Evolutionary conservation across 805 yeast species (phyloP), one percentile per base, ranked within the genome.

Genomic region (Yarrowia alimentaria): DNA sequence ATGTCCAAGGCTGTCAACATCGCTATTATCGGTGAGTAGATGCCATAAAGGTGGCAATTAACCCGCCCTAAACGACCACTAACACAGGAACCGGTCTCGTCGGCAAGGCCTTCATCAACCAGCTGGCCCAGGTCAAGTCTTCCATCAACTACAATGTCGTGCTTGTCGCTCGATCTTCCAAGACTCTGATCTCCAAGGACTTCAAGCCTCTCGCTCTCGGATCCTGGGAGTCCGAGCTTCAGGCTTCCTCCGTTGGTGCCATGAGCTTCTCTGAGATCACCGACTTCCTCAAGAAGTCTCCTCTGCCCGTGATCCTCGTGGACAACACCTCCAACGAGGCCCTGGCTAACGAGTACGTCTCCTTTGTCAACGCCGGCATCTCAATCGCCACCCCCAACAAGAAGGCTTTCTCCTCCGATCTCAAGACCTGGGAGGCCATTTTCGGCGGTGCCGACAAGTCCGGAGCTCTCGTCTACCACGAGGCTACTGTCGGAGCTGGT

Each of bases 401-500:
- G 70, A 93, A 93, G 75, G 99, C 95, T 0, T 93, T 93, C 64
- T 89, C 97, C 8, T 76, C 89, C 33, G 83, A 79, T 52, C 68
- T 85, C 55, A 66, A 71, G 18, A 69, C 81, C 10, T 93, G 98
- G 97, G 77, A 86, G 52, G 74, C 76, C 47, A 79, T 93, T 51
- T 86, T 86, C 61, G 63, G 66, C 26, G 68, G 68, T 47, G 74
- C 77, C 38, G 71, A 73, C 28, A 31, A 34, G 25, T 73, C 76
- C 37, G 81, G 81, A 43, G 90, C 88, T 31, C 74, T 91, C 56
- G 95, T 89, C 35, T 91, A 89, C 75, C 99, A 93, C 64, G 99
- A 93, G 75, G 95, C 99, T 45, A 88, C 97, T 6, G 98, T 93
- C 54, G 98, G 98, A 64, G 99, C 99, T 33, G 99, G 98, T 53